Percentiles rank a stretch among this genome's conserved stretches.
Evolutionary conservation across 2,329 filamentous ascomycete species (phyloP).

Genomic region (Hyphodiscus sp.): DNA sequence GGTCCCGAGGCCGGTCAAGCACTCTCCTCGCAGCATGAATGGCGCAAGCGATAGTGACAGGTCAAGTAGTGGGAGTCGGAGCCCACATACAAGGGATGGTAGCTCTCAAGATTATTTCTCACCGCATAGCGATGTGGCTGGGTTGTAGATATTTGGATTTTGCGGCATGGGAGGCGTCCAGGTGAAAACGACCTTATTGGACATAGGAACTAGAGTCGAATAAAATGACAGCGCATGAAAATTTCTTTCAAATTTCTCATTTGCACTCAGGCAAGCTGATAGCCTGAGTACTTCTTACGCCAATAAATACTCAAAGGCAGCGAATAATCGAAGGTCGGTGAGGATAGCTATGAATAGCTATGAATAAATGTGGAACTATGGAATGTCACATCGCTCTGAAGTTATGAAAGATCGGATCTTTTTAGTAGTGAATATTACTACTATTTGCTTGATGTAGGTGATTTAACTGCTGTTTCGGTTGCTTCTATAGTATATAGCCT

Average conservation of each 20-base stretch:
- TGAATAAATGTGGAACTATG: no score
- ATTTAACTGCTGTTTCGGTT: no score
- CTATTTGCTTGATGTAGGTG: no score
- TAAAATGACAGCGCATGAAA: not conserved
- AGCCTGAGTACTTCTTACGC: no score
- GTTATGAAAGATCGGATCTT: no score
- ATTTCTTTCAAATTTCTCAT: not conserved
- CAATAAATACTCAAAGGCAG: no score
- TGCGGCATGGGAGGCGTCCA: slow-evolving; percentile 8
- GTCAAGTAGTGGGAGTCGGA: slow-evolving; percentile 20
- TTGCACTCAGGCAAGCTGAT: no score
- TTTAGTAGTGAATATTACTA: no score
- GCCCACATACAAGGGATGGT: slow-evolving; percentile 8
- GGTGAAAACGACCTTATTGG: not conserved
- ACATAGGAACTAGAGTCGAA: not conserved
- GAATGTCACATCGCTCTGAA: no score
- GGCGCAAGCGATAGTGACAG: slow-evolving; percentile 31
- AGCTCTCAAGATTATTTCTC: slow-evolving; percentile 21
- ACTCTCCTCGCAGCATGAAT: slow-evolving; percentile 19
- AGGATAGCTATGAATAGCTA: no score
- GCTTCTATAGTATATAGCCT: no score
- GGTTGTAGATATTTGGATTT: slow-evolving; percentile 6
- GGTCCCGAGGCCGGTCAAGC: slow-evolving; percentile 15
- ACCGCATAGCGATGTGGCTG: slow-evolving; percentile 1
- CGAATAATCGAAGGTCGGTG: no score